Evolutionary conservation across 2,329 filamentous ascomycete species (phyloP).

Genomic region (Neonectria punicea): DNA sequence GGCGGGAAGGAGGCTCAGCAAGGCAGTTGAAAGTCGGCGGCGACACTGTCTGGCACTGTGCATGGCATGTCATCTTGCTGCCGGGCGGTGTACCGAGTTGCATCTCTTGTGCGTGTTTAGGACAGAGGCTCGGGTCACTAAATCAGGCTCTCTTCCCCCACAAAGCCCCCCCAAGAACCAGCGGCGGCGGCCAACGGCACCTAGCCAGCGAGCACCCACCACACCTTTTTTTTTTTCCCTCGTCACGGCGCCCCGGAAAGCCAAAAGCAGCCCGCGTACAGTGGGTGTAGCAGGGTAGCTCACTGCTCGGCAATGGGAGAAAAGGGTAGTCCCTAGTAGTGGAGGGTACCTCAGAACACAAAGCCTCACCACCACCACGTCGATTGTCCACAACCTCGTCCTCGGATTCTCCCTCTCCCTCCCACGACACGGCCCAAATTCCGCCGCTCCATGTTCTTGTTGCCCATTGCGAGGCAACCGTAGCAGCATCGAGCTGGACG

Average conservation of each 20-base stretch:
- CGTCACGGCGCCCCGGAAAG: neutral
- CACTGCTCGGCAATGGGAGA: slow-evolving; percentile 1
- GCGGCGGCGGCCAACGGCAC: slow-evolving; percentile 12
- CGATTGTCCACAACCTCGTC: slow-evolving; percentile 43
- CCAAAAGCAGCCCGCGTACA: slow-evolving; percentile 36
- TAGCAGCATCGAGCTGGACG: slow-evolving; percentile 51
- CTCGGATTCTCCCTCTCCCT: slow-evolving; percentile 42
- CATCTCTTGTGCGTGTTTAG: neutral
- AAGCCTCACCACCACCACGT: slow-evolving; percentile 54
- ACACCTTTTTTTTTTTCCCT: slow-evolving; percentile 20
- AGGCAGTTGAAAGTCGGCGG: neutral
- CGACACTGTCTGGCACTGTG: neutral
- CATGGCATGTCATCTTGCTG: neutral
- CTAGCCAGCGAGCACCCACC: slow-evolving; percentile 17
- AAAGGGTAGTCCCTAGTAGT: slow-evolving; percentile 16
- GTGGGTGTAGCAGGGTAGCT: neutral
- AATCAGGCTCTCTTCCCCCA: slow-evolving; percentile 1
- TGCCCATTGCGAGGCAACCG: slow-evolving; percentile 54
- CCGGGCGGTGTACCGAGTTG: neutral
- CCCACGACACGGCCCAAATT: slow-evolving; percentile 37
- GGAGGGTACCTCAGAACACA: slow-evolving; percentile 47
- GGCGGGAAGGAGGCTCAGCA: neutral
- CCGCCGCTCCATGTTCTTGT: slow-evolving; percentile 48
- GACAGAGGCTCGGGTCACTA: slow-evolving; percentile 6
- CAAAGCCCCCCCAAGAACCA: slow-evolving; percentile 3